Conservation (phyloP, 1,139 yeast species). For the Hyphopichia fennica region DNA sequence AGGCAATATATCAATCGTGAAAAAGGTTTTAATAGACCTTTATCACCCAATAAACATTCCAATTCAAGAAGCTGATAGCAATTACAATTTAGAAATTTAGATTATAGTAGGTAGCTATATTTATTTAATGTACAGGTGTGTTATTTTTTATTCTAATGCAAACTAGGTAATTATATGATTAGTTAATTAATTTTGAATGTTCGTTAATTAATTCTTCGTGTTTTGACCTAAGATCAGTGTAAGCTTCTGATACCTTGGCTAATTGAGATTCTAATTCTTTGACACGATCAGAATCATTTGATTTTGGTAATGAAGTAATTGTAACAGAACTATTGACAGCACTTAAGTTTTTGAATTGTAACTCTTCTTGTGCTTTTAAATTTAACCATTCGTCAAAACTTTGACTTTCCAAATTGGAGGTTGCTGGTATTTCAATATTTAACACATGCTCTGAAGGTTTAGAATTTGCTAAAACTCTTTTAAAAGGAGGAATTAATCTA, state of each 20-base stretch:
- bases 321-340: conserved; percentile 35
- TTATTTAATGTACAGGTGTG: neutral
- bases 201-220: conserved; percentile 61
- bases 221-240: conserved; percentile 55
- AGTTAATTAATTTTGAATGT: conserved; percentile 38
- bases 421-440: conserved; percentile 40
- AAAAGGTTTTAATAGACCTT: conserved; percentile 60
- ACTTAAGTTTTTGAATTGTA: conserved; percentile 46
- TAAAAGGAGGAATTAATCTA: conserved; percentile 53
- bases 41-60: conserved; percentile 58
- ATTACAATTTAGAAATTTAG: neutral
- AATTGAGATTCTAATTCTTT: conserved; percentile 46
- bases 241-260: conserved; percentile 53
- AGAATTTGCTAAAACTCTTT: conserved; percentile 52
- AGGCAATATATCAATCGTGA: conserved; percentile 69
- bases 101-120: neutral
- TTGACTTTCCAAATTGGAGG: conserved; percentile 5
- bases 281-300: conserved; percentile 9
- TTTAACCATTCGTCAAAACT: conserved; percentile 43
- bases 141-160: conserved; percentile 3
- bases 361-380: conserved; percentile 50
- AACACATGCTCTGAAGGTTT: conserved; percentile 52
- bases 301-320: neutral
- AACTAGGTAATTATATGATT: conserved; percentile 5
- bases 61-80: conserved; percentile 10